Evolutionary conservation across 352 stramenopile species (phyloP).

Genomic region (Phytophthora niederhauseri): DNA sequence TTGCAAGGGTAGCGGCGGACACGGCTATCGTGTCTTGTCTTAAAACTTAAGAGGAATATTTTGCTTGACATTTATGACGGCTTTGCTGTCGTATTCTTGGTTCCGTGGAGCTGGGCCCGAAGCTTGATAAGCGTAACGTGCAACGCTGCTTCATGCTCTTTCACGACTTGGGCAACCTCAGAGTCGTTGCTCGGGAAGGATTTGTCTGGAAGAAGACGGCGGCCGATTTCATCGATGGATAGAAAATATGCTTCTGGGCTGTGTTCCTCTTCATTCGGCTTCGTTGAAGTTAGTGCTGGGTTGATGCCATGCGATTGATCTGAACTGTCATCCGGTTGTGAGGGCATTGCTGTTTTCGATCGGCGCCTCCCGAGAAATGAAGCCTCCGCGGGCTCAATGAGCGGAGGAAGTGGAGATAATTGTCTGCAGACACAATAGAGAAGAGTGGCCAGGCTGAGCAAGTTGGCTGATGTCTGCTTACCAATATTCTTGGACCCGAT

Average conservation of each 20-base stretch:
- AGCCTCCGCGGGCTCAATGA: slow-evolving; percentile 8
- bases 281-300: not conserved
- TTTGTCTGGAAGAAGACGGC: slow-evolving; percentile 32
- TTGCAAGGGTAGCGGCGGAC: slow-evolving; percentile 21
- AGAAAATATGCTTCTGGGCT: slow-evolving; percentile 23
- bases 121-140: slow-evolving; percentile 14
- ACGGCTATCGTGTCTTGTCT: slow-evolving; percentile 18
- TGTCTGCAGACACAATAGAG: slow-evolving; percentile 54
- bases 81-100: not conserved
- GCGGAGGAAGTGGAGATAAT: slow-evolving; percentile 50
- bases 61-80: slow-evolving; percentile 11
- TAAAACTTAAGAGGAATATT: slow-evolving; percentile 20
- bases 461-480: slow-evolving; percentile 38
- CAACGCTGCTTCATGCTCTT: slow-evolving; percentile 35
- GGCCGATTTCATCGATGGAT: slow-evolving; percentile 39
- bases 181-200: slow-evolving; percentile 37
- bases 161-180: slow-evolving; percentile 32
- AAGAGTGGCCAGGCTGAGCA: slow-evolving; percentile 55
- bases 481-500: slow-evolving; percentile 38
- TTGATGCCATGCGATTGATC: not conserved
- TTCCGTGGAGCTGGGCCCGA: slow-evolving; percentile 14
- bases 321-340: slow-evolving; percentile 1
- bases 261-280: slow-evolving; percentile 2
- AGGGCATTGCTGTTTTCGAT: slow-evolving; percentile 12
- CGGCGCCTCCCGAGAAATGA: slow-evolving; percentile 18